These are phyloP conservation scores for Arthrobotrys sinensis DNA, from an alignment of 2,329 filamentous ascomycete genomes.

Conservation along the genomic window DNA sequence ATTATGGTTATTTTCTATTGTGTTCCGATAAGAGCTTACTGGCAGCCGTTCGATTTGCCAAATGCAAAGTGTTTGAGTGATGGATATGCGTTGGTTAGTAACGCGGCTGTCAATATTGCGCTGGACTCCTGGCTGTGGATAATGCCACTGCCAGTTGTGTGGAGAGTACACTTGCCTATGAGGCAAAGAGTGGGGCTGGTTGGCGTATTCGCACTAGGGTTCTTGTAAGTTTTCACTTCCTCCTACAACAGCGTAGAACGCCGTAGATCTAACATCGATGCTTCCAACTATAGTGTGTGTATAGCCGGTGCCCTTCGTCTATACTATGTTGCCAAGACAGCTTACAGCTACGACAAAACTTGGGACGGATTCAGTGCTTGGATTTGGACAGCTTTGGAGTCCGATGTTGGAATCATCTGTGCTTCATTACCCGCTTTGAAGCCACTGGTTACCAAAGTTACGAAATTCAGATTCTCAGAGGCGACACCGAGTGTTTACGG, in stretches of 20 bases:
- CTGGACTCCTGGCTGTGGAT: slow-evolving; percentile 57
- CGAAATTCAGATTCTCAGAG: slow-evolving; percentile 60
- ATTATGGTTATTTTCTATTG: slow-evolving; percentile 56
- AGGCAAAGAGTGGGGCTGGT: slow-evolving; percentile 53
- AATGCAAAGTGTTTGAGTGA: slow-evolving; percentile 54
- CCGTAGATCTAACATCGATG: not conserved
- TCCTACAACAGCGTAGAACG: not conserved
- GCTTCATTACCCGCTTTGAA: slow-evolving; percentile 55
- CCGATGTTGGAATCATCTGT: slow-evolving; percentile 60
- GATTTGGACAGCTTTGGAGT: slow-evolving; percentile 59
- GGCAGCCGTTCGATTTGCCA: slow-evolving; percentile 42
- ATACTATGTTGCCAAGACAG: slow-evolving; percentile 52
- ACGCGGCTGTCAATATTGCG: slow-evolving; percentile 56
- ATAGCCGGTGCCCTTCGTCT: slow-evolving; percentile 49
- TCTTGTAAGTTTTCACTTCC: slow-evolving; percentile 39
- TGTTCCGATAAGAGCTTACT: slow-evolving; percentile 55
- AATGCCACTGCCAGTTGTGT: slow-evolving; percentile 55
- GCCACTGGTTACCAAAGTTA: slow-evolving; percentile 53
- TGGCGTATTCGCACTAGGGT: slow-evolving; percentile 51
- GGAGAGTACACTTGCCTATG: slow-evolving; percentile 41
- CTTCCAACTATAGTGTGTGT: slow-evolving; percentile 35
- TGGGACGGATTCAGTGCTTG: slow-evolving; percentile 59
- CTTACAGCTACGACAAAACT: slow-evolving; percentile 51
- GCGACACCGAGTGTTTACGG: slow-evolving; percentile 41
- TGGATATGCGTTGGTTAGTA: slow-evolving; percentile 51